Base-by-base conservation (phyloP, 1,284 basidiomycete genomes). In the Sporisorium exsertum region DNA sequence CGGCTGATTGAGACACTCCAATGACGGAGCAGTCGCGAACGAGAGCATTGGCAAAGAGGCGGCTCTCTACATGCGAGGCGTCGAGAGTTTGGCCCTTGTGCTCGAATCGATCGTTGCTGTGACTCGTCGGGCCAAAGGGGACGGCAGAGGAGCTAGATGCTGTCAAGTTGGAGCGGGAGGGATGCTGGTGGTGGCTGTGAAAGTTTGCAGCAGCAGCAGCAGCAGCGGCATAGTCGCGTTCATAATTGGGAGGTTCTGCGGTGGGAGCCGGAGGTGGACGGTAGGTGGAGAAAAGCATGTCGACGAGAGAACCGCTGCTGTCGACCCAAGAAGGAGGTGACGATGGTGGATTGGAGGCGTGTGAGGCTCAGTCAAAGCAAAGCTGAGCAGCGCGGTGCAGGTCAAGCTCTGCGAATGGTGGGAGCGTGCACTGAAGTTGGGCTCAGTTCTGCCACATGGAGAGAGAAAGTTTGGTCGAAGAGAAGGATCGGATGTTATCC, bases 21-120 rank as follows among this genome's bases (percentile, higher is more conserved):
- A 72, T 64, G 46, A 77, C 59, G n/a, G 66, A 58, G 47, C 70
- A 72, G 54, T 77, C 74, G 9, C 74, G 65, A 40, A 72, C 70
- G 20, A 72, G 65, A 9, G 56, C 35, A n/a, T 77, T 55, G 33
- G 18, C 40, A 6, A 45, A 51, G 1, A 77, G 55, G 1, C 68
- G 65, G 16, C 42, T 55, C 42, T 77, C 70, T 33, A 72, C 55
- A 10, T 52, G 33, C 2, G 58, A 59, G 27, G 67, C 56, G 49
- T 59, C 18, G 18, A 76, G 62, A 16, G 46, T 26, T 16, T 56
- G 20, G 2, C 56, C 56, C 18, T 55, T 55, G 58, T 65, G 46
- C 24, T 76, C 69, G 58, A 76, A 64, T 9, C 59, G 58, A 18
- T 76, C 73, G 32, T 24, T 26, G 53, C 47, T 51, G 6, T 51